Evolutionary conservation across 345 rosid genomes (phyloP), one percentile per base, ranked within the genome.

Genomic region (Excoecaria cochinchinensis): DNA sequence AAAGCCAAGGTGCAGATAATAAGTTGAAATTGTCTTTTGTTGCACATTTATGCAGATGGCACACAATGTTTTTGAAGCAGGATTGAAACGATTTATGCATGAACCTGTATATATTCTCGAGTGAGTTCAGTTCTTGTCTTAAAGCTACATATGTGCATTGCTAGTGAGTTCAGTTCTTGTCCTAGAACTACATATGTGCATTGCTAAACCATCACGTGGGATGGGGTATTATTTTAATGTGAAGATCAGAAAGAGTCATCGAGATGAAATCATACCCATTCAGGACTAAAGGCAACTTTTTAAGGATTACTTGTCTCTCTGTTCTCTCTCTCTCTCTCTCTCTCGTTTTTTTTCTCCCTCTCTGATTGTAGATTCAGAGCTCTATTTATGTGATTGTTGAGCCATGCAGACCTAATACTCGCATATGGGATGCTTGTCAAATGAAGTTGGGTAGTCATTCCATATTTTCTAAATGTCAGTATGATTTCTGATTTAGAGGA

Each of bases 81-180:
- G 99, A 68, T 74, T 91, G 81, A 92, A 90, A 80, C 89, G 85
- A 70, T 95, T 89, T 81, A 95, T 95, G 98, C 92, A 88, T 66
- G 99, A 92, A 82, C 97, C 97, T 77, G 86, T 79, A 68, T 95
- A 95, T 85, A 90, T 92, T 79, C 92, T 95, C 50, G 95, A 92
- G 99, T 95, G 79, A 90, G 95, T 74, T 69, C 63, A 47, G 15
- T 31, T 69, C 53, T 44, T 36, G 46, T 78, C 57, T 58, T 59
- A 25, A 11, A 66, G 44, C 14, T 71, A 25, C 38, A 17, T 50
- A 9, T 42, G 19, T 12, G 1, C 11, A 21, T 71, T 44, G 73
- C 25, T 38, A 38, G 99, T 95, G 80, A 90, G 95, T 74, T 69
- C 63, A 47, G 15, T 31, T 69, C 53, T 44, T 36, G 46, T 78